phyloP scores from a whole-genome alignment of 768 basidiomycete genomes.

The Lentinus tigrinus region DNA sequence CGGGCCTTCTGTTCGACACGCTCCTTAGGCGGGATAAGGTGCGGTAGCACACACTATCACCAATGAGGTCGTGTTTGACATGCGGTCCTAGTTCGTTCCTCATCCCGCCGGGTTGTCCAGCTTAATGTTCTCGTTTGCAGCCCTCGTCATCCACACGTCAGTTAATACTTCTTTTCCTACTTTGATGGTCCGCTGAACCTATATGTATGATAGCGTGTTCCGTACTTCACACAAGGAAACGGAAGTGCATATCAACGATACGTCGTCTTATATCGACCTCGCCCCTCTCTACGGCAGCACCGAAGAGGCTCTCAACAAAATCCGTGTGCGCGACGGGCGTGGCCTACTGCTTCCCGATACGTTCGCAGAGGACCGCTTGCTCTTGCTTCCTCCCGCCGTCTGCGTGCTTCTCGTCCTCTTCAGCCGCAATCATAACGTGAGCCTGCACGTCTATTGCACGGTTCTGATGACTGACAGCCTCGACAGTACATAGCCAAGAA shows the following conservation, averaged over 20 bases:
- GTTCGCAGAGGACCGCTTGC: slow-evolving; percentile 77
- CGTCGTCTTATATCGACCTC: slow-evolving; percentile 85
- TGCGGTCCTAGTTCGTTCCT: slow-evolving; percentile 53
- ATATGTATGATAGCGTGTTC: slow-evolving; percentile 61
- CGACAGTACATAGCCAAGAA: slow-evolving; percentile 75
- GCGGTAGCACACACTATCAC: slow-evolving; percentile 7
- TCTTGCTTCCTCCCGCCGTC: slow-evolving; percentile 77
- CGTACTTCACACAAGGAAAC: slow-evolving; percentile 67
- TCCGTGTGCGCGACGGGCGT: slow-evolving; percentile 58
- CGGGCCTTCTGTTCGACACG: slow-evolving; percentile 79
- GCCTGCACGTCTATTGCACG: slow-evolving; percentile 23
- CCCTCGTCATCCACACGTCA: slow-evolving; percentile 77
- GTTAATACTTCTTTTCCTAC: slow-evolving; percentile 10
- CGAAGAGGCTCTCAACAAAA: slow-evolving; percentile 54
- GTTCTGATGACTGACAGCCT: not conserved
- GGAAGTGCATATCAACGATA: slow-evolving; percentile 72
- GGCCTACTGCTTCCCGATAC: slow-evolving; percentile 68
- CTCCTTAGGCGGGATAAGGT: slow-evolving; percentile 73
- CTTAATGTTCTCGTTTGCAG: slow-evolving; percentile 80
- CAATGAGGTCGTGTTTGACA: not conserved
- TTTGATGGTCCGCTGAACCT: not conserved
- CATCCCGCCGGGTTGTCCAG: slow-evolving; percentile 81
- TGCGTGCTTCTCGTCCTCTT: slow-evolving; percentile 81
- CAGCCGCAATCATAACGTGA: slow-evolving; percentile 85
- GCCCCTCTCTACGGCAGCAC: slow-evolving; percentile 80